Percentiles rank a stretch among this genome's conserved stretches.
These are phyloP conservation scores for Psilocybe tampanensis DNA, from an alignment of 768 basidiomycete species.

Conservation along the genomic window DNA sequence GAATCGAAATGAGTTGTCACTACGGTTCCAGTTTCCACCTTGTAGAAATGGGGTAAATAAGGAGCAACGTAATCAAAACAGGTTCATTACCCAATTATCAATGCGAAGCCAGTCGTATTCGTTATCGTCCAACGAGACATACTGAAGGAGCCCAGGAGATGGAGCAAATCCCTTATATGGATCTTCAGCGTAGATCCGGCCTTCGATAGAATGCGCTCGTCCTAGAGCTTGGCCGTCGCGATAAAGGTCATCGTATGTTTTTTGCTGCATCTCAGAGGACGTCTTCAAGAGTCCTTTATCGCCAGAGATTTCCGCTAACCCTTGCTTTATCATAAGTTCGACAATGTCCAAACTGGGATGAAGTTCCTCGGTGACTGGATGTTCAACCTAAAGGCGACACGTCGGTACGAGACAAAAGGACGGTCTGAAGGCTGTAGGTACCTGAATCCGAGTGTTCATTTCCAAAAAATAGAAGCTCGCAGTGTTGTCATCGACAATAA, in stretches of 20 bases:
- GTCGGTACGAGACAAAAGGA: background rate
- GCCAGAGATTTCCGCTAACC: conserved; percentile 35
- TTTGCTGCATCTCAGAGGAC: conserved; percentile 37
- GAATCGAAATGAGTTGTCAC: conserved; percentile 61
- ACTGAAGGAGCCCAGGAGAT: conserved; percentile 62
- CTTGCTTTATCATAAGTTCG: conserved; percentile 65
- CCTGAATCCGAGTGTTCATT: conserved; percentile 72
- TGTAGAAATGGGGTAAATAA: background rate
- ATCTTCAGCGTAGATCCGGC: conserved; percentile 64
- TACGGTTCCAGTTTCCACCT: conserved; percentile 52
- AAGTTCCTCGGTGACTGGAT: conserved; percentile 61
- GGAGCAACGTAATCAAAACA: background rate
- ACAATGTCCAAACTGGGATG: conserved; percentile 63
- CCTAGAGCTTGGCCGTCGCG: conserved; percentile 12
- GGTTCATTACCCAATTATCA: conserved; percentile 52
- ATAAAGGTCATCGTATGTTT: conserved; percentile 31
- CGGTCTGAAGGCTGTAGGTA: conserved; percentile 22
- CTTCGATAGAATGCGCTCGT: conserved; percentile 49
- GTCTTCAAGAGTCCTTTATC: conserved; percentile 8
- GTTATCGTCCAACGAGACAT: conserved; percentile 39
- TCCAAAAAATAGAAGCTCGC: conserved; percentile 68
- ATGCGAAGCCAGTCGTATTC: conserved; percentile 55
- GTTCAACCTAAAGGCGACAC: conserved; percentile 52
- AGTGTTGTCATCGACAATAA: conserved; percentile 56
- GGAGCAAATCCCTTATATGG: conserved; percentile 59